Conservation (phyloP, 2,329 filamentous ascomycete species). For the Phyllosticta capitalensis region DNA sequence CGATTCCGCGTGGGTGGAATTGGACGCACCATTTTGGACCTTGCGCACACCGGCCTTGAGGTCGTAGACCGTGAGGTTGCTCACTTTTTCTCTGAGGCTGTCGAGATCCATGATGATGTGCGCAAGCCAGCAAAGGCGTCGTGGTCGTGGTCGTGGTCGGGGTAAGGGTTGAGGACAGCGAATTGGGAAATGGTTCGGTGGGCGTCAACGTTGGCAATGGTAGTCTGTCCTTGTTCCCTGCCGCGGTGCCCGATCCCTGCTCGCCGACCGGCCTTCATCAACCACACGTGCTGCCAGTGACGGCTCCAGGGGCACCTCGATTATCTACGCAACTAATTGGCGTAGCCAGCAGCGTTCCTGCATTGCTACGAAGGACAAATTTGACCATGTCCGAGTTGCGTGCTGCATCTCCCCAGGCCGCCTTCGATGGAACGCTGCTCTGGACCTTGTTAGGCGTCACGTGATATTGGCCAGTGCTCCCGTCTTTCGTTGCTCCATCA, state of each 20-base stretch:
- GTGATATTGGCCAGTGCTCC: not conserved
- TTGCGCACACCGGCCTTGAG: constrained; percentile 91
- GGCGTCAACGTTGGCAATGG: not conserved
- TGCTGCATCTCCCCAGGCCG: no score
- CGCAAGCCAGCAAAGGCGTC: not conserved
- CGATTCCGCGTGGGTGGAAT: not conserved
- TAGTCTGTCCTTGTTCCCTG: not conserved
- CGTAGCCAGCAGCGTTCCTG: not conserved
- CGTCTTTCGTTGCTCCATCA: not conserved
- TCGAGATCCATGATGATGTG: constrained; percentile 66
- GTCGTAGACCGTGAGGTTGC: constrained; percentile 89
- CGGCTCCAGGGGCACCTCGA: not conserved
- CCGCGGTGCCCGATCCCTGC: not conserved
- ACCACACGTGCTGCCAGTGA: not conserved
- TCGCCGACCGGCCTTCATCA: not conserved
- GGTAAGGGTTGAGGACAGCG: not conserved
- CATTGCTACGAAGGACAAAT: not conserved
- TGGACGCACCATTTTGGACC: constrained; percentile 74
- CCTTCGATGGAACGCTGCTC: no score
- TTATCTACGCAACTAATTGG: not conserved
- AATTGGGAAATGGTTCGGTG: not conserved
- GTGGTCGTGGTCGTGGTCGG: not conserved
- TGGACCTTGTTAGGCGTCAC: not conserved
- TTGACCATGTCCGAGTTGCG: no score
- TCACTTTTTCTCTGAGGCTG: constrained; percentile 75